phyloP scores from a whole-genome alignment of 441 rosid genomes.

The Manihot esculenta region DNA sequence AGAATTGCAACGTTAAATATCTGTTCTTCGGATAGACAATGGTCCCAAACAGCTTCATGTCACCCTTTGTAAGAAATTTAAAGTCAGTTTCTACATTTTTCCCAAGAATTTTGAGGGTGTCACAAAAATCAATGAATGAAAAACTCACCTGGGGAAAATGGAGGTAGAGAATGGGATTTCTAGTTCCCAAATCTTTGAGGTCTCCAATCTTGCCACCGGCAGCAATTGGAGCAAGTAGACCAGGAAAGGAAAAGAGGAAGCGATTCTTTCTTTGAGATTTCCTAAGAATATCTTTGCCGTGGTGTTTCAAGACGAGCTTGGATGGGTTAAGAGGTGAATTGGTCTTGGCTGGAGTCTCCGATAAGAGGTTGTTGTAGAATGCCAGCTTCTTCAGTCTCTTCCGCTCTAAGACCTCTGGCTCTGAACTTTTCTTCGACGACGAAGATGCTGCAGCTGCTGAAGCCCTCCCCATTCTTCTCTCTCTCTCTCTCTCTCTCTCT shows the following conservation, averaged over 20 bases:
- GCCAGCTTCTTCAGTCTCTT: slow-evolving; percentile 59
- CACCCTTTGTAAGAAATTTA: slow-evolving; percentile 45
- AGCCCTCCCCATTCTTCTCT: background rate
- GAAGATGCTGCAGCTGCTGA: background rate
- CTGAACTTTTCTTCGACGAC: background rate
- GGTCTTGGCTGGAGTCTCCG: slow-evolving; percentile 47
- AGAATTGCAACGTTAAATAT: slow-evolving; percentile 73
- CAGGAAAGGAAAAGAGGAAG: slow-evolving; percentile 84
- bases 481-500: no score
- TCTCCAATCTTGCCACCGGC: slow-evolving; percentile 84
- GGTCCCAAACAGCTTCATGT: slow-evolving; percentile 86
- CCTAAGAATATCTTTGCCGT: slow-evolving; percentile 70
- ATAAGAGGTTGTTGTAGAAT: slow-evolving; percentile 41
- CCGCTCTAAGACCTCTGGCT: slow-evolving; percentile 40
- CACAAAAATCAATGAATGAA: background rate
- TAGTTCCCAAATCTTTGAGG: slow-evolving; percentile 68
- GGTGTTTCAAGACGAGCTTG: slow-evolving; percentile 66
- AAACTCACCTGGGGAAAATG: slow-evolving; percentile 74
- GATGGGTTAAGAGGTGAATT: slow-evolving; percentile 50
- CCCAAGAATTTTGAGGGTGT: no score
- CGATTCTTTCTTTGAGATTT: slow-evolving; percentile 87
- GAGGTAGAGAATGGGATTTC: slow-evolving; percentile 84
- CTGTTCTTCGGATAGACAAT: slow-evolving; percentile 73
- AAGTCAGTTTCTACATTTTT: background rate
- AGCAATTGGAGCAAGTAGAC: slow-evolving; percentile 66